Percentiles rank a stretch among this genome's conserved stretches.
phyloP scores from a whole-genome alignment of 1,284 basidiomycete genomes.

The Sporisorium scitamineum region DNA sequence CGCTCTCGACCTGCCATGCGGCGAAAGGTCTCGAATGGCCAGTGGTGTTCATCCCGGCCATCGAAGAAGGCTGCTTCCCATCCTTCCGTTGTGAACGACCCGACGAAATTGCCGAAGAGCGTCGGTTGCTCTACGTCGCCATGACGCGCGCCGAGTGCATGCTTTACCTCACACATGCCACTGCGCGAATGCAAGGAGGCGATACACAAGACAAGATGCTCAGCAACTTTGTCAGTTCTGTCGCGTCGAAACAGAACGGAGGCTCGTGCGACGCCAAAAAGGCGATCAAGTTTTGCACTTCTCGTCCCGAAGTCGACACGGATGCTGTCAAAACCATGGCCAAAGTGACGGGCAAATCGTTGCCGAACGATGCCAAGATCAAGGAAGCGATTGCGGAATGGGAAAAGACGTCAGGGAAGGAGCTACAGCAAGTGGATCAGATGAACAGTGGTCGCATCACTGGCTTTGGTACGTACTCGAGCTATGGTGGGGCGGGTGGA shows the following conservation, averaged over 20 bases:
- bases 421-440: constrained; percentile 37
- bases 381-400: constrained; percentile 19
- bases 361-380: constrained; percentile 18
- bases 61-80: constrained; percentile 82
- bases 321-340: constrained; percentile 21
- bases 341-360: constrained; percentile 23
- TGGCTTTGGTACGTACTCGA: constrained; percentile 37
- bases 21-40: constrained; percentile 95
- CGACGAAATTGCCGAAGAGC: constrained; percentile 84
- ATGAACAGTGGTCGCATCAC: constrained; percentile 36
- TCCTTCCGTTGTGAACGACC: constrained; percentile 76
- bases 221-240: constrained; percentile 45
- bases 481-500: constrained; percentile 41
- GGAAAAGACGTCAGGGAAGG: constrained; percentile 24
- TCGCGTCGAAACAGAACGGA: constrained; percentile 27
- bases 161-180: constrained; percentile 75
- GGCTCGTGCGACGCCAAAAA: constrained; percentile 23
- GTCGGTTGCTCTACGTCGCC: constrained; percentile 87
- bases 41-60: constrained; percentile 77
- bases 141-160: constrained; percentile 87
- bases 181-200: constrained; percentile 47
- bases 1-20: constrained; percentile 86
- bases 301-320: constrained; percentile 27
- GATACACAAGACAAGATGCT: constrained; percentile 45
- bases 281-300: constrained; percentile 32